Conservation (phyloP, 352 stramenopile species). For the Globisporangium sylvaticum region DNA sequence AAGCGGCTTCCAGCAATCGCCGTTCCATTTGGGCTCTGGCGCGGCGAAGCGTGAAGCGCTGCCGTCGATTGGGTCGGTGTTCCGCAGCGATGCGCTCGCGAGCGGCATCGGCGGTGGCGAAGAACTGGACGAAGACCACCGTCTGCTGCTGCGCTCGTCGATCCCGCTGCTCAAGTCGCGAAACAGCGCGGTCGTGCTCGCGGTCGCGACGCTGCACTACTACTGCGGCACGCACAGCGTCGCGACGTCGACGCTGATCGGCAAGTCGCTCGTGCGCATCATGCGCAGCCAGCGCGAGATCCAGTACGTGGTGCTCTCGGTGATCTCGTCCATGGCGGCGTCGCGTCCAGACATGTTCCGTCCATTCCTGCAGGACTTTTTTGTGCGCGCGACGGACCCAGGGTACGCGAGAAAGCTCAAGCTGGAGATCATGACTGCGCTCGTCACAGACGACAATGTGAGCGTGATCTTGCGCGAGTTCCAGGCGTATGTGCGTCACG, state of each 20-base stretch:
- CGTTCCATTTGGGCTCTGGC: constrained; percentile 38
- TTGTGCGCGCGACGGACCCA: constrained; percentile 94
- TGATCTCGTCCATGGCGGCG: constrained; percentile 93
- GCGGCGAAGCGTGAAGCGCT: constrained; percentile 36
- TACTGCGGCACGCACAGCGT: constrained; percentile 93
- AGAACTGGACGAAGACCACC: constrained; percentile 95
- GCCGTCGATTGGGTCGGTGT: constrained; percentile 72
- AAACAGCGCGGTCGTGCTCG: constrained; percentile 97
- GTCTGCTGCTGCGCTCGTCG: constrained; percentile 91
- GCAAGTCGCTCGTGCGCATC: constrained; percentile 96
- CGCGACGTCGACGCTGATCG: constrained; percentile 88
- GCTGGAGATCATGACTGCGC: constrained; percentile 94
- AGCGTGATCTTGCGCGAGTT: constrained; percentile 95
- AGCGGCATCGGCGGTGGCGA: constrained; percentile 67
- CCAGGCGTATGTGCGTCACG: constrained; percentile 94
- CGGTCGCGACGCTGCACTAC: constrained; percentile 95
- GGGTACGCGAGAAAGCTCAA: constrained; percentile 96
- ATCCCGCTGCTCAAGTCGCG: constrained; percentile 96
- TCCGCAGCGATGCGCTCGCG: constrained; percentile 59
- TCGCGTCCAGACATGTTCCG: constrained; percentile 95
- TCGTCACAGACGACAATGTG: constrained; percentile 92
- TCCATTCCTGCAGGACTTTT: constrained; percentile 97
- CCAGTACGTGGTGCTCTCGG: constrained; percentile 94
- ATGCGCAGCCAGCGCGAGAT: constrained; percentile 96
- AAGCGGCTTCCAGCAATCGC: constrained; percentile 28